Evolutionary conservation across 2,329 filamentous ascomycete species (phyloP), one percentile per base, ranked within the genome.

Genomic region (Ustulina deusta): DNA sequence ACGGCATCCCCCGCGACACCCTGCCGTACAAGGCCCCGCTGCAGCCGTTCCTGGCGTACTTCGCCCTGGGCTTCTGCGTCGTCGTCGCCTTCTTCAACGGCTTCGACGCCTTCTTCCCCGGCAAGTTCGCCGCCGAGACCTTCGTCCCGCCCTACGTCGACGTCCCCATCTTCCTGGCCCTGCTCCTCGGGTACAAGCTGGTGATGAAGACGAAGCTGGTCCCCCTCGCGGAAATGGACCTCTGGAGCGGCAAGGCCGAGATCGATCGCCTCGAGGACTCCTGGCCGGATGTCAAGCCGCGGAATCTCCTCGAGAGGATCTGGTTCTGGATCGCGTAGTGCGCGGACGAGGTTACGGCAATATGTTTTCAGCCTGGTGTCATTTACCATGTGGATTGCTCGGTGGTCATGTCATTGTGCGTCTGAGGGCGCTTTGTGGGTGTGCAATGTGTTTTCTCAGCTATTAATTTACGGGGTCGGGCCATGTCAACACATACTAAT

Each of bases 91-190:
- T 93, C 68, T 90, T 93, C 42, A 90, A 91, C 49, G 91, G 91
- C 0, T 94, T 93, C 70, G 85, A 90, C 1, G 89, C 92, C 4
- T 94, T 94, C 75, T 83, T 93, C 66, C 88, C 89, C 0, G 80
- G 83, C 15, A 76, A 77, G 38, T 82, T 81, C 48, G 78, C 78
- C 59, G 79, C 78, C 25, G 80, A 78, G 73, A 78, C 78, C 1
- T 94, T 93, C 76, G 79, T 93, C 58, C 91, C 91, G 73, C 81
- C 82, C 0, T 93, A 93, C 74, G 87, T 90, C 67, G 91, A 91
- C 80, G 87, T 93, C 38, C 88, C 87, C 4, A 83, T 93, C 38
- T 92, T 93, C 73, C 85, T 88, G 0, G 71, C 85, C 1, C 78
- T 93, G 1, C 93, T 87, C 74, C 38, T 88, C 0, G 87, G 86